A percentile compares a stretch with the other conserved stretches of the same genome.
Conservation (phyloP, 495 filamentous ascomycete genomes). For the Penicillium herquei region DNA sequence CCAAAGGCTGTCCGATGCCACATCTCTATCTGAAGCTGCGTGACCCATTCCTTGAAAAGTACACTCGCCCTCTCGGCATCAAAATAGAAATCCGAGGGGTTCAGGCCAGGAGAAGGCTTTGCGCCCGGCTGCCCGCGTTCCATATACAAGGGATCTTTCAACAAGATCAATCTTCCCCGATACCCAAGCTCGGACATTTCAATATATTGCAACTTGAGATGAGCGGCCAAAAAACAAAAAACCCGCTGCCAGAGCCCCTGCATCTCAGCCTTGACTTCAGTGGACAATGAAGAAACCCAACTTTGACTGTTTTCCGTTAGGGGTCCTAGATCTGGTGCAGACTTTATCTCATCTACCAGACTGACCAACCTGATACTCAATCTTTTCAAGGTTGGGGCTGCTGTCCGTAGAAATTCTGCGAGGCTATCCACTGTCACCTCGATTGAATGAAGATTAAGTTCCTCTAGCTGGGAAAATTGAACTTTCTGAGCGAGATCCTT, state of each 20-base stretch:
- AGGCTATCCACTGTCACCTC: conserved; percentile 4
- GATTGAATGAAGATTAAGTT: conserved; percentile 8
- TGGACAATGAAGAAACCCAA: conserved; percentile 1
- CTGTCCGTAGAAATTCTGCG: conserved; percentile 1
- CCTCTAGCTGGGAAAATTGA: conserved; percentile 5
- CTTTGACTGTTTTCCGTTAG: neutral
- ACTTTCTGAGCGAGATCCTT: conserved; percentile 4
- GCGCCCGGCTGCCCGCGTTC: conserved; percentile 6
- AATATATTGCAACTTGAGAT: conserved; percentile 2
- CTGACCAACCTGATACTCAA: conserved; percentile 1
- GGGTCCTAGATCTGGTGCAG: conserved; percentile 2
- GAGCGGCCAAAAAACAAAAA: neutral
- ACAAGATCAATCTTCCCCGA: conserved; percentile 1
- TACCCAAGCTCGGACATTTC: neutral
- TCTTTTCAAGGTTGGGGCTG: conserved; percentile 5
- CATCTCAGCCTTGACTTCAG: neutral
- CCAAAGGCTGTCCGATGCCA: neutral
- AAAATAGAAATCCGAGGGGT: conserved; percentile 3
- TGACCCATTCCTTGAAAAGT: conserved; percentile 4
- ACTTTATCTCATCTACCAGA: neutral
- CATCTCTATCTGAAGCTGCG: conserved; percentile 8
- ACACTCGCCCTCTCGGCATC: conserved; percentile 4
- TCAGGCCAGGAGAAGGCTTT: neutral
- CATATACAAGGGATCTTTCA: conserved; percentile 1
- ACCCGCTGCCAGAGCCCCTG: conserved; percentile 4